A percentile compares a stretch with the other conserved stretches of the same genome.
phyloP scores from a whole-genome alignment of 768 basidiomycete genomes.

The Boletus huronensis region DNA sequence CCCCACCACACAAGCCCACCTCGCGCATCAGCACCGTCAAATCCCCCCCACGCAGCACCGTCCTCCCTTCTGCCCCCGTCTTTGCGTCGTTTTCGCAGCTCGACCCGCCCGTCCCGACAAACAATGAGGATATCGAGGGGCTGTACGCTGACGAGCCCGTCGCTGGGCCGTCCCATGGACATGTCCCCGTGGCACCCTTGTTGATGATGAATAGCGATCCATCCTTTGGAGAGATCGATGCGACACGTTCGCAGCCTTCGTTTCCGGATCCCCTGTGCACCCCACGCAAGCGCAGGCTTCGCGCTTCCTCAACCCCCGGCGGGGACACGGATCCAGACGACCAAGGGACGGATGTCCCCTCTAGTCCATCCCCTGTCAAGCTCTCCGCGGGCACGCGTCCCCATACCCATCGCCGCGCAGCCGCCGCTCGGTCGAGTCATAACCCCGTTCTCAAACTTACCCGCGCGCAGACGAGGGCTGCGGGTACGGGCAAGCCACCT shows the following conservation, averaged over 20 bases:
- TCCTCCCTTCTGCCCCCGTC: conserved; percentile 10
- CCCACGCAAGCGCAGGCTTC: conserved; percentile 28
- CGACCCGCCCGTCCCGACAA: conserved; percentile 33
- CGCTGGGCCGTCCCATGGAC: conserved; percentile 25
- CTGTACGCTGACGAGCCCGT: conserved; percentile 34
- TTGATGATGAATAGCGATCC: conserved; percentile 21
- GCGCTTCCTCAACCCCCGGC: conserved; percentile 2
- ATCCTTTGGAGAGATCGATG: neutral
- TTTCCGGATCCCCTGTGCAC: conserved; percentile 30
- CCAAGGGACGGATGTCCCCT: conserved; percentile 11
- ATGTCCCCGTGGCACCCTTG: conserved; percentile 22
- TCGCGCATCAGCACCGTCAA: conserved; percentile 11
- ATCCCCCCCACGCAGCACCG: conserved; percentile 20
- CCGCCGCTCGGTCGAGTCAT: neutral
- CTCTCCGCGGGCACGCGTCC: conserved; percentile 11
- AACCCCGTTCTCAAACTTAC: conserved; percentile 4
- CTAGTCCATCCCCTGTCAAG: conserved; percentile 33
- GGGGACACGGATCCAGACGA: conserved; percentile 8
- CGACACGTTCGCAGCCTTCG: conserved; percentile 10
- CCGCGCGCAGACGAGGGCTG: conserved; percentile 15
- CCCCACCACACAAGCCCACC: conserved; percentile 7
- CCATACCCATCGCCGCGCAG: conserved; percentile 2
- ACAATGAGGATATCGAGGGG: conserved; percentile 32
- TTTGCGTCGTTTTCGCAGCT: conserved; percentile 34
- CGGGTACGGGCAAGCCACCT: neutral